Conservation (phyloP, 179 eudicot genomes). For the Silene coronaria region DNA sequence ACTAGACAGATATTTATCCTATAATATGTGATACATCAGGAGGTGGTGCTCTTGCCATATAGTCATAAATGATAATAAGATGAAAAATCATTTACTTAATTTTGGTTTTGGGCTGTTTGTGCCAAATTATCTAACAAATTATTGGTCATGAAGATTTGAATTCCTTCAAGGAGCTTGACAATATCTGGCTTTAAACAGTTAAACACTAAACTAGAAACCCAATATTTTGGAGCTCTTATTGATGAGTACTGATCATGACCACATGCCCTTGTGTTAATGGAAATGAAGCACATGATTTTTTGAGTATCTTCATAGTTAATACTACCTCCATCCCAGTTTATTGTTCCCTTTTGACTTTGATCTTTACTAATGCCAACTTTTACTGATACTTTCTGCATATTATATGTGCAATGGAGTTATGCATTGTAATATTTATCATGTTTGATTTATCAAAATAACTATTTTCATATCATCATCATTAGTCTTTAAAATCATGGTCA, state of each 20-base stretch:
- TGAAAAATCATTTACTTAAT: neutral
- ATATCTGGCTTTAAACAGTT: neutral
- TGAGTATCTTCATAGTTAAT: neutral
- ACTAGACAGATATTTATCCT: slow-evolving; percentile 1
- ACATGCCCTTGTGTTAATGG: neutral
- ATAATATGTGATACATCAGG: neutral
- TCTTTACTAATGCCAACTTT: too few relatives aligned
- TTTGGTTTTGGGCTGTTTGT: neutral
- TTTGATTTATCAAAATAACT: too few relatives aligned
- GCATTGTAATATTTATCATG: too few relatives aligned
- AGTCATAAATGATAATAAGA: neutral
- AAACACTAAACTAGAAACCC: neutral
- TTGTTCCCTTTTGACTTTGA: too few relatives aligned
- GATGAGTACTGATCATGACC: neutral
- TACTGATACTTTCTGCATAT: too few relatives aligned
- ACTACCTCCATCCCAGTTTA: too few relatives aligned
- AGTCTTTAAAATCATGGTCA: too few relatives aligned
- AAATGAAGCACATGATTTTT: neutral
- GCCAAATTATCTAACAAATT: neutral
- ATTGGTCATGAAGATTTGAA: neutral
- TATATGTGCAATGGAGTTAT: too few relatives aligned
- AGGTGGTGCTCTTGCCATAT: neutral
- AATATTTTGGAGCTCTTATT: neutral
- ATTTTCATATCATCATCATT: too few relatives aligned
- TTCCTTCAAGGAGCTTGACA: neutral